Conservation (phyloP, 2,329 filamentous ascomycete species). For the Colletotrichum chrysophilum region DNA sequence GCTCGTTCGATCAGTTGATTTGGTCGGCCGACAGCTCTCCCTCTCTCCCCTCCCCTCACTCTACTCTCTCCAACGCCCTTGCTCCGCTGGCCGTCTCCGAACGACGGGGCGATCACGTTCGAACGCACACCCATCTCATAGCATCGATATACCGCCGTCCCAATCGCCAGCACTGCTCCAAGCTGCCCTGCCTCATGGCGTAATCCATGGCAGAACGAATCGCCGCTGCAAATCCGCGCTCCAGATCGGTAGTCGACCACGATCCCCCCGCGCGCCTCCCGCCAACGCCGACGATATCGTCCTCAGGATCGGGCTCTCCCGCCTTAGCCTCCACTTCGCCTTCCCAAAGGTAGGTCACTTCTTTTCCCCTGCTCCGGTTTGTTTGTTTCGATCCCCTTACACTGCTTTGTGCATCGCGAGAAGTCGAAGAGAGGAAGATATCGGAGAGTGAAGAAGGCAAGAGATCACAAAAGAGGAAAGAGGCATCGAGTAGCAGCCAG, state of each 20-base stretch:
- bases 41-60: not conserved
- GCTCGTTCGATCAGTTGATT: constrained; percentile 16
- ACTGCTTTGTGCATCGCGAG: not conserved
- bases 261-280: constrained; percentile 56
- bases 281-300: constrained; percentile 35
- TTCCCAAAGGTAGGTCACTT: constrained; percentile 21
- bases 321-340: constrained; percentile 18
- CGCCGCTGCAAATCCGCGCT: constrained; percentile 50
- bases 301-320: constrained; percentile 15
- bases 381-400: not conserved
- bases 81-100: not conserved
- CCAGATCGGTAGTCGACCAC: constrained; percentile 61
- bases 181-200: constrained; percentile 60
- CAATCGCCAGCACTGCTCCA: constrained; percentile 3
- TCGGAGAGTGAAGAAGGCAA: not conserved
- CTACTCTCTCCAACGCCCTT: not conserved
- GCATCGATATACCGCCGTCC: constrained; percentile 1
- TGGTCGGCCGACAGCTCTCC: not conserved
- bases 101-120: not conserved
- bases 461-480: not conserved
- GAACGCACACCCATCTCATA: not conserved
- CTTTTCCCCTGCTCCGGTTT: not conserved
- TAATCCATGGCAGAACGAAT: constrained; percentile 74
- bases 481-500: not conserved
- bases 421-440: not conserved